Evolutionary conservation across 179 eudicot species (phyloP).

Genomic region (Spinacia oleracea): DNA sequence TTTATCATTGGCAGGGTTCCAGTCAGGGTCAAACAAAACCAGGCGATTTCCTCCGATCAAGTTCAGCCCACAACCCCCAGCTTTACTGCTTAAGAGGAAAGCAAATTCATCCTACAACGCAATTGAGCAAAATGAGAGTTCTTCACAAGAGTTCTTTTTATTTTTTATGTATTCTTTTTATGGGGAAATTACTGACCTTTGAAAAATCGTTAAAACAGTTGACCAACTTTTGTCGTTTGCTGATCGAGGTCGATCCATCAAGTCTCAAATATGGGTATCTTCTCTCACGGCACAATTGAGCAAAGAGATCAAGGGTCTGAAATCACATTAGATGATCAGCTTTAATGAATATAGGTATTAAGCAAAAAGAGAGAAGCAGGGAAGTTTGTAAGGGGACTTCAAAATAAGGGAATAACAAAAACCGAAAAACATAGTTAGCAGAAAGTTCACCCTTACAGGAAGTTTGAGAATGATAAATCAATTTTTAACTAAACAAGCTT

Average conservation of each 20-base stretch:
- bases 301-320: slow-evolving; percentile 96
- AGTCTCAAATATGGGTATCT: slow-evolving; percentile 93
- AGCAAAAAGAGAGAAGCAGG: neutral
- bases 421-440: neutral
- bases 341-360: neutral
- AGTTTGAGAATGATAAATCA: neutral
- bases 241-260: slow-evolving; percentile 89
- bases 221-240: slow-evolving; percentile 95
- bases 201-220: slow-evolving; percentile 86
- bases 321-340: slow-evolving; percentile 25
- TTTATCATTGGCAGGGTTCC: slow-evolving; percentile 99
- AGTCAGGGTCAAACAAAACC: slow-evolving; percentile 98
- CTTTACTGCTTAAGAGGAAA: slow-evolving; percentile 98
- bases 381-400: neutral
- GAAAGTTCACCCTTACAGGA: neutral
- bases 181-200: slow-evolving; percentile 51
- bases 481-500: neutral
- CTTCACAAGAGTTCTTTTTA: neutral
- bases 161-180: neutral
- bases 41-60: slow-evolving; percentile 97
- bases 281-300: slow-evolving; percentile 97
- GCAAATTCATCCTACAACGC: slow-evolving; percentile 93
- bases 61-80: slow-evolving; percentile 99
- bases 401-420: neutral
- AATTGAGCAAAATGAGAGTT: slow-evolving; percentile 19